Evolutionary conservation across 371 early-diverging fungal genomes (phyloP).

Genomic region (Lichtheimia corymbifera): DNA sequence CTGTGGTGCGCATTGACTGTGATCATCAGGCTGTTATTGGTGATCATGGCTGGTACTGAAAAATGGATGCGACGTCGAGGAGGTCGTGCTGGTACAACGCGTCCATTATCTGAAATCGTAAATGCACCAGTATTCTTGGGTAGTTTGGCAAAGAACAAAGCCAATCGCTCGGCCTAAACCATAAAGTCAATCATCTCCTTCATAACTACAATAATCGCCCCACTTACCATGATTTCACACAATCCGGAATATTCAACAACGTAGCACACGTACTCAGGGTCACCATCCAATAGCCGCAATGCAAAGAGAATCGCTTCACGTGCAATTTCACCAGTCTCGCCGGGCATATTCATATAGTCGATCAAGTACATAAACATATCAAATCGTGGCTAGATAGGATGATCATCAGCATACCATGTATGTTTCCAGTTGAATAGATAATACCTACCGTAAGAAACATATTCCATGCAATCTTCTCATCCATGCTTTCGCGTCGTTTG

Average conservation of each 20-base stretch:
- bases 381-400: constrained; percentile 41
- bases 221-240: constrained; percentile 51
- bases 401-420: neutral
- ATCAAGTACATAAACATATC: constrained; percentile 53
- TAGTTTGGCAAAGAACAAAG: constrained; percentile 40
- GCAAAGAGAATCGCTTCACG: constrained; percentile 53
- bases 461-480: constrained; percentile 53
- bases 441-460: constrained; percentile 46
- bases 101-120: constrained; percentile 38
- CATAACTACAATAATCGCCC: neutral
- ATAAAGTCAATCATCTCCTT: neutral
- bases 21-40: constrained; percentile 47
- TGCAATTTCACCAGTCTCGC: constrained; percentile 56
- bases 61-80: constrained; percentile 42
- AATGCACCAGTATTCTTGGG: constrained; percentile 51
- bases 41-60: constrained; percentile 49
- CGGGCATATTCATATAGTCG: constrained; percentile 55
- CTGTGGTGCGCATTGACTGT: constrained; percentile 50
- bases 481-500: constrained; percentile 42
- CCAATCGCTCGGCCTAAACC: constrained; percentile 43
- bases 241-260: constrained; percentile 53
- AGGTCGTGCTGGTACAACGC: constrained; percentile 39
- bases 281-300: constrained; percentile 44
- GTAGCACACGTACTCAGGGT: constrained; percentile 55
- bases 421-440: neutral